These are phyloP conservation scores for Vitis vinifera DNA, from an alignment of 164 flowering plant species.

Conservation along the genomic window DNA sequence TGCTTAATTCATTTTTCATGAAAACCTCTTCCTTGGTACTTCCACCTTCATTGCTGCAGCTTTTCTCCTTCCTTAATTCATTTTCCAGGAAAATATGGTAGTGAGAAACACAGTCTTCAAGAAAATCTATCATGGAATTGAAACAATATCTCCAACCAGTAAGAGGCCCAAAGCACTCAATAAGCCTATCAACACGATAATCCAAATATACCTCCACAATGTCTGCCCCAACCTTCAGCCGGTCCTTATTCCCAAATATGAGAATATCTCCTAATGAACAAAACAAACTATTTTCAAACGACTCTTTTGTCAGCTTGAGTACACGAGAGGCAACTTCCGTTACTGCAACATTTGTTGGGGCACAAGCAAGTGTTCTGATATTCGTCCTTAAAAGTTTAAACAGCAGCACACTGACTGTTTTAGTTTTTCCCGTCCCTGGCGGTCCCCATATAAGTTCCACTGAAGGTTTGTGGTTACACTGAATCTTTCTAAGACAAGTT, in stretches of 20 bases:
- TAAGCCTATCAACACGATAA: constrained; percentile 49
- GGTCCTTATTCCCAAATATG: constrained; percentile 60
- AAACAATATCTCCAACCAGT: constrained; percentile 50
- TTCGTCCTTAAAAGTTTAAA: constrained; percentile 34
- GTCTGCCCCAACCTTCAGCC: constrained; percentile 37
- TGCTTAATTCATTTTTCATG: neutral
- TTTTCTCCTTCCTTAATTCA: constrained; percentile 16
- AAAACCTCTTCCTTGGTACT: neutral
- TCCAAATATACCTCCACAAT: constrained; percentile 59
- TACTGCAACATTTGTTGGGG: constrained; percentile 79
- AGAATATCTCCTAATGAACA: constrained; percentile 58
- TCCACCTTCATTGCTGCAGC: constrained; percentile 1
- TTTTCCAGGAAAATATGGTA: constrained; percentile 36
- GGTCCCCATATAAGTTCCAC: constrained; percentile 80
- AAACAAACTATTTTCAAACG: constrained; percentile 2
- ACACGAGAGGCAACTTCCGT: constrained; percentile 58
- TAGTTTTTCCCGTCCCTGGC: constrained; percentile 86
- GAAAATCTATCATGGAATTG: constrained; percentile 39
- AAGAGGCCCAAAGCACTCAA: constrained; percentile 38
- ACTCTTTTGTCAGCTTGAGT: constrained; percentile 33
- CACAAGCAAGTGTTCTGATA: constrained; percentile 52
- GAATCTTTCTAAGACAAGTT: constrained; percentile 23
- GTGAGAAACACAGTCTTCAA: constrained; percentile 42
- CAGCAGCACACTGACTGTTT: constrained; percentile 49
- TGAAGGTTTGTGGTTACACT: constrained; percentile 36